Evolutionary conservation across 139 green algal genomes (phyloP), one percentile per base, ranked within the genome.

Genomic region (Chlamydomonas applanata): DNA sequence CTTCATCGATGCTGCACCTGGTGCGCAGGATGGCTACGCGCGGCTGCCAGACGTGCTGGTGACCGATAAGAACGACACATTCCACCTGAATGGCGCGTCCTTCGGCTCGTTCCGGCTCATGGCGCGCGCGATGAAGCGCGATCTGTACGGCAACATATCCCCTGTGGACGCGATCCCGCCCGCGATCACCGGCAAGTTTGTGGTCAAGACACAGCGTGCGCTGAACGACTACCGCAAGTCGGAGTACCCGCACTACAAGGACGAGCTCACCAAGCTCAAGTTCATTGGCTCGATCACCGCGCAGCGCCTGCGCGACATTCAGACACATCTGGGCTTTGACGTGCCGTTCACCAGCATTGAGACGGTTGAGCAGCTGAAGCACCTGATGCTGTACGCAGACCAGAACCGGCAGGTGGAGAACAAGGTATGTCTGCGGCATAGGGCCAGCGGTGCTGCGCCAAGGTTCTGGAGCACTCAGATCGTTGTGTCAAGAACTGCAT

Each of bases 201-300:
- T 87, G 84, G 84, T 89, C 60, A 89, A 89, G 79, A 89, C 84
- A 22, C 81, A 87, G 81, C 79, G 84, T 20, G 84, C 84, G 22
- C 71, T 87, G 20, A 86, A 87, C 27, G 84, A 89, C 76, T 89
- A 89, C 79, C 84, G 84, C 74, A 89, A 89, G 79, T 81, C 64
- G 0, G 81, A 83, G 29, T 89, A 83, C 76, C 84, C 84, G 3
- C 81, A 89, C 71, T 83, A 82, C 81, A 79, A 73, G 60, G 84
- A 86, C 63, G 60, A 66, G 75, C 65, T 89, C 24, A 89, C 84
- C 9, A 80, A 82, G 73, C 76, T 89, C n/a, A 82, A 85, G 32
- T 83, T 78, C 74, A 85, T 89, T 19, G 84, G 84, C 53, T 71
- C 36, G 45, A 86, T 89, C 79, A 89, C 79, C 0, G 84, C 84